phyloP scores from a whole-genome alignment of 306 rosid species.

The Macrotyloma uniflorum region DNA sequence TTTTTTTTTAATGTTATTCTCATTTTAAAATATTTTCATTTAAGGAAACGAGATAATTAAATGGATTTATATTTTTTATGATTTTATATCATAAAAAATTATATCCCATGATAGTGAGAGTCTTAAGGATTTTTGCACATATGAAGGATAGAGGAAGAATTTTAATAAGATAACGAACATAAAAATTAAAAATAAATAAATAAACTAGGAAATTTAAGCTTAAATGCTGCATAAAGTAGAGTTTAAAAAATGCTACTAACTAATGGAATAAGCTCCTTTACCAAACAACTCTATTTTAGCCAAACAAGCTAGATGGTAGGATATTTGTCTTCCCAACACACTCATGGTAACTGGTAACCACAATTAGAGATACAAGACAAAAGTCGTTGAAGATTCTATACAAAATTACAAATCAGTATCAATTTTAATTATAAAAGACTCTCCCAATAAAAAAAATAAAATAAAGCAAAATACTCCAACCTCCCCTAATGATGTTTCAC shows the following conservation, averaged over 20 bases:
- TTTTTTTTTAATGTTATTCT: too few relatives aligned
- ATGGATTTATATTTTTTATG: too few relatives aligned
- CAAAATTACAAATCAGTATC: background rate
- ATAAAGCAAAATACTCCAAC: background rate
- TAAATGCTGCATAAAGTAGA: background rate
- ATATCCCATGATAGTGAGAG: background rate
- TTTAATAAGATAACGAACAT: background rate
- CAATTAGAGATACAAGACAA: background rate
- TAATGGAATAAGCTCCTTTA: background rate
- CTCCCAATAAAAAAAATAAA: background rate
- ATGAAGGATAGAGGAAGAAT: background rate
- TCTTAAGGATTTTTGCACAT: background rate
- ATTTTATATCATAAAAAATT: background rate
- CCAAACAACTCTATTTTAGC: background rate
- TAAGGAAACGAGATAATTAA: too few relatives aligned
- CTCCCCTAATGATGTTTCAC: background rate
- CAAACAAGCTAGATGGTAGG: background rate
- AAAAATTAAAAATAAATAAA: background rate
- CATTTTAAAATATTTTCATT: too few relatives aligned
- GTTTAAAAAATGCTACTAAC: background rate
- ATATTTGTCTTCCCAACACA: background rate
- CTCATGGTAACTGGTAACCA: background rate
- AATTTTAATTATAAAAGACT: conserved; percentile 7
- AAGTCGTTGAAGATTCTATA: conserved; percentile 10
- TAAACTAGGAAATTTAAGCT: background rate